phyloP scores from a whole-genome alignment of 805 yeast species.

The Metschnikowia vanudenii region DNA sequence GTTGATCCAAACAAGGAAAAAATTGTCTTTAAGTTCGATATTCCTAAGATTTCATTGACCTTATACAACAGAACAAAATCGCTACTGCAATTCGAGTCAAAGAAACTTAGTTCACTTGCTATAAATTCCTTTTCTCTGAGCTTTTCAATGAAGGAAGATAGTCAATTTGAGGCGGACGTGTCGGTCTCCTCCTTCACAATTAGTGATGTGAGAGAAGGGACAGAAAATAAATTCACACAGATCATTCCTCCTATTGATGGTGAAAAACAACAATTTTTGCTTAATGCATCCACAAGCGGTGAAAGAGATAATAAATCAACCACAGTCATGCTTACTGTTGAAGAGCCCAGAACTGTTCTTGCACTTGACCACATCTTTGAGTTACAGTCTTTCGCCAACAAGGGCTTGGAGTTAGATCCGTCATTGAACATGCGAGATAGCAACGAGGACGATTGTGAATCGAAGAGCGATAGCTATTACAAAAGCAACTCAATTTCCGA shows the following conservation, averaged over 20 bases:
- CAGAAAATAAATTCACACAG: constrained; percentile 71
- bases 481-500: neutral
- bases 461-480: neutral
- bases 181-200: constrained; percentile 72
- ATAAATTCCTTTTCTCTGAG: constrained; percentile 56
- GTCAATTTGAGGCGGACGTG: constrained; percentile 58
- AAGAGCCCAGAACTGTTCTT: constrained; percentile 74
- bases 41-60: constrained; percentile 64
- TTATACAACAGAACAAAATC: constrained; percentile 53
- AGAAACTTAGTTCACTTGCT: constrained; percentile 39
- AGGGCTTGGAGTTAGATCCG: constrained; percentile 37
- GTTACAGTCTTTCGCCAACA: constrained; percentile 60
- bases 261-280: constrained; percentile 69
- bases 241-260: constrained; percentile 70
- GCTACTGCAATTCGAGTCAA: constrained; percentile 32
- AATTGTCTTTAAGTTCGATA: constrained; percentile 50
- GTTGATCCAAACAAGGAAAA: constrained; percentile 30
- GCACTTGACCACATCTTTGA: constrained; percentile 87
- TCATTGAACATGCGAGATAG: constrained; percentile 17
- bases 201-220: constrained; percentile 63
- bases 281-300: constrained; percentile 48
- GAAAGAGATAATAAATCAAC: constrained; percentile 38
- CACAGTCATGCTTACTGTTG: constrained; percentile 59
- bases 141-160: constrained; percentile 51
- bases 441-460: constrained; percentile 12